Evolutionary conservation across 345 rosid genomes (phyloP), one percentile per base, ranked within the genome.

Genomic region (Durio zibethinus): DNA sequence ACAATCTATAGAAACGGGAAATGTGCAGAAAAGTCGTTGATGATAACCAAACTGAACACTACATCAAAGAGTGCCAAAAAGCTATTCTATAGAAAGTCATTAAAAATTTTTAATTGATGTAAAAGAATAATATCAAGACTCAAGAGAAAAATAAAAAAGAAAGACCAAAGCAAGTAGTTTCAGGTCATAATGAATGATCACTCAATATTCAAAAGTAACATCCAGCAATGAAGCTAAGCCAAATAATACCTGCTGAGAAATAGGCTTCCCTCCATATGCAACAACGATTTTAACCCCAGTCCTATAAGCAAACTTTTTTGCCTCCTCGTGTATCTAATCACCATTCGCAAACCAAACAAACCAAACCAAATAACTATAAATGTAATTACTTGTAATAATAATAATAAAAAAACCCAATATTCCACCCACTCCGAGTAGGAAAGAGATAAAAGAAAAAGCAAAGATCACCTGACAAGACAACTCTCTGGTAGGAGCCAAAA

Each of bases 191-290:
- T 82, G 76, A 89, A 78, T 56, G 14, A 56, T 23, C 27, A 54
- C 60, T 21, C 27, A 9, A n/a, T 7, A 56, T n/a, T n/a, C n/a
- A n/a, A n/a, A n/a, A n/a, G 10, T 56, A 56, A 10, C 31, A 56
- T 23, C 15, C 54, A 0, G 7, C 10, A 20, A 53, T 53, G 36
- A 60, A 64, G 12, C 21, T 33, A 64, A 35, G 23, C 76, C 1
- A 64, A 73, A 29, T 57, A 10, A 47, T 53, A 96, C 99, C 97
- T 96, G 99, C 21, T 87, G 93, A 76, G 83, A 86, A 75, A 96
- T 87, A 36, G 99, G 97, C 63, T 97, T 92, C 77, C 99, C 99
- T 82, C 99, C 99, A 89, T 96, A 96, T 52, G 89, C 97, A 89
- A 93, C 99, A 40, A 89, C 94, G 62, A 89, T 96, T 84, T 87